Evolutionary conservation across 177 flowering plant species (phyloP), one percentile per base, ranked within the genome.

Genomic region (Vitis hybrid): DNA sequence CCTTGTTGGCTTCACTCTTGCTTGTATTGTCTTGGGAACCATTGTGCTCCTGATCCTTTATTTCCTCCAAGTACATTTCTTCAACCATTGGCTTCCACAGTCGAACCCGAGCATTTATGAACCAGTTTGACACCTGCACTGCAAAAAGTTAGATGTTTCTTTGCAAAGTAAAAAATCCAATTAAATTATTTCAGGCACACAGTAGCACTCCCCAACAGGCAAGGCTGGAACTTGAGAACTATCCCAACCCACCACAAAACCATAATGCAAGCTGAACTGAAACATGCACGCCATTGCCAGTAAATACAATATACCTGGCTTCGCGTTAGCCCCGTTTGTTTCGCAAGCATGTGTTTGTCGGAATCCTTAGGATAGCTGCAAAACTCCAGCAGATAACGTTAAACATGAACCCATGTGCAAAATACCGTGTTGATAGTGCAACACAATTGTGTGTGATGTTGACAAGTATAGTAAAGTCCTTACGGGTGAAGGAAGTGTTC

Each of bases 401-500:
- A 13, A 57, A 57, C 24, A 57, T 3, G 60, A 18, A 57, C 10
- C 18, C 7, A 8, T n/a, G 19, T 35, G 40, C 40, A 57, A 57
- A 8, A 18, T 57, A 57, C 59, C 12, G 6, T 15, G n/a, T 13
- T 12, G n/a, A 56, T 11, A 11, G 59, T 7, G 16, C n/a, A 15
- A 11, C 0, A 56, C 24, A 56, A 56, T 56, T 6, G 7, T 30
- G 13, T 14, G 11, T 49, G 19, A 55, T n/a, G 40, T 13, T 10
- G 32, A 14, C 11, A 3, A 4, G 4, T 2, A 52, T 4, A 55
- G 8, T 35, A n/a, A n/a, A 35, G 52, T 6, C 0, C 76, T 68
- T 76, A 83, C 86, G 86, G 86, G 70, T 83, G 84, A 21, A 83
- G 86, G 76, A 83, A 83, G 60, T 83, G 84, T 40, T 83, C 86